Conservation (phyloP, 2,329 filamentous ascomycete genomes). For the Ophiocordyceps unilateralis region DNA sequence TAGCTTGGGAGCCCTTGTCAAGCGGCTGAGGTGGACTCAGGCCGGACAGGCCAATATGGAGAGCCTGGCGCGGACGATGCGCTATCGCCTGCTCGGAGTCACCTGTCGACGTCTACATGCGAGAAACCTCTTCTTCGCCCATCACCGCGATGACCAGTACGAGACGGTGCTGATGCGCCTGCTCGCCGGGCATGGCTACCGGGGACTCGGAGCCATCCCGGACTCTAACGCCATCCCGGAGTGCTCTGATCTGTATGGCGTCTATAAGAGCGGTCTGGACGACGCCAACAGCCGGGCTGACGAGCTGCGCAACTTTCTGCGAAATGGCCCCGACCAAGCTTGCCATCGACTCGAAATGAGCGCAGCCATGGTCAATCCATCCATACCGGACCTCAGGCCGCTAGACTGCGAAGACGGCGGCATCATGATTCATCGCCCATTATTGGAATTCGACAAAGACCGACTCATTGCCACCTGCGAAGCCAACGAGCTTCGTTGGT, state of each 20-base stretch:
- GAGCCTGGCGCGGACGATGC: slow-evolving; percentile 51
- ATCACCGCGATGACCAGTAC: slow-evolving; percentile 81
- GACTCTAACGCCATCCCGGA: slow-evolving; percentile 58
- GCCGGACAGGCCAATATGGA: slow-evolving; percentile 46
- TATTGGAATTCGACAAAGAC: slow-evolving; percentile 55
- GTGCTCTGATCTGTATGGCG: slow-evolving; percentile 57
- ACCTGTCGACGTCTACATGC: slow-evolving; percentile 36
- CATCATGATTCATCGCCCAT: slow-evolving; percentile 48
- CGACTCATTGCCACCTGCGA: slow-evolving; percentile 60
- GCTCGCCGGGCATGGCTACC: slow-evolving; percentile 44
- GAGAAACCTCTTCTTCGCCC: slow-evolving; percentile 54
- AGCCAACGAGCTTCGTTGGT: slow-evolving; percentile 51
- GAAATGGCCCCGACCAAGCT: background rate
- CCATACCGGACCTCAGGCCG: slow-evolving; percentile 11
- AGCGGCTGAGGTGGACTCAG: slow-evolving; percentile 29
- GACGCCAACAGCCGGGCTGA: slow-evolving; percentile 12
- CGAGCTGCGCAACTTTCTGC: background rate
- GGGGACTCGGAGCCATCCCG: slow-evolving; percentile 57
- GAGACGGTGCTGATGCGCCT: slow-evolving; percentile 79
- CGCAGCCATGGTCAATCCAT: background rate
- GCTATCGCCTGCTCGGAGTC: slow-evolving; percentile 54
- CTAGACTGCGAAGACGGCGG: slow-evolving; percentile 44
- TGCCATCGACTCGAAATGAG: background rate
- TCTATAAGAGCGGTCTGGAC: slow-evolving; percentile 45
- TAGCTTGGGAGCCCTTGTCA: slow-evolving; percentile 12